phyloP scores from a whole-genome alignment of 2,329 filamentous ascomycete genomes.

The Colletotrichum sp. region DNA sequence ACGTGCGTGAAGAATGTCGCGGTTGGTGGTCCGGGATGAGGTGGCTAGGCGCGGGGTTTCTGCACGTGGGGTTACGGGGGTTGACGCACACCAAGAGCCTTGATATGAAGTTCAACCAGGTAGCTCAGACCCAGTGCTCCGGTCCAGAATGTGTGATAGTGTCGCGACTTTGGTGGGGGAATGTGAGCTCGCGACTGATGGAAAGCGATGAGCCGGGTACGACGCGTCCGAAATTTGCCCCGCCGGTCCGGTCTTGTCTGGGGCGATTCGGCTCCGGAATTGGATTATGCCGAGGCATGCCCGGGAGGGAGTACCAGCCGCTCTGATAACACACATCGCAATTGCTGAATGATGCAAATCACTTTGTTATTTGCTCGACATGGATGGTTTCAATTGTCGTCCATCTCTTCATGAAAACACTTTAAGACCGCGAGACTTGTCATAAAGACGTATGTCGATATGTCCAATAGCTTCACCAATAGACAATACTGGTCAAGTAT shows the following conservation, averaged over 20 bases:
- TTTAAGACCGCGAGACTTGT: background rate
- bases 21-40: background rate
- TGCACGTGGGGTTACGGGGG: background rate
- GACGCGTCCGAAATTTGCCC: background rate
- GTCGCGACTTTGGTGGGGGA: background rate
- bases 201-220: background rate
- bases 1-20: background rate
- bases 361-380: background rate
- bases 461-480: background rate
- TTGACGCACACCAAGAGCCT: background rate
- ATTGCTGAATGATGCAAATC: background rate
- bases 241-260: background rate
- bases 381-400: background rate
- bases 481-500: background rate
- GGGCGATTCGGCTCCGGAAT: background rate
- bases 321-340: background rate
- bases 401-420: background rate
- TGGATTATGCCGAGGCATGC: slow-evolving; percentile 7
- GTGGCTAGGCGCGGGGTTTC: background rate
- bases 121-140: background rate
- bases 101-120: background rate
- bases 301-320: rapidly evolving
- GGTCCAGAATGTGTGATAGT: background rate
- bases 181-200: background rate
- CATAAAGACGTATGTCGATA: background rate